These are phyloP conservation scores for Thozetella sp. DNA, from an alignment of 495 filamentous ascomycete species.

Conservation along the genomic window DNA sequence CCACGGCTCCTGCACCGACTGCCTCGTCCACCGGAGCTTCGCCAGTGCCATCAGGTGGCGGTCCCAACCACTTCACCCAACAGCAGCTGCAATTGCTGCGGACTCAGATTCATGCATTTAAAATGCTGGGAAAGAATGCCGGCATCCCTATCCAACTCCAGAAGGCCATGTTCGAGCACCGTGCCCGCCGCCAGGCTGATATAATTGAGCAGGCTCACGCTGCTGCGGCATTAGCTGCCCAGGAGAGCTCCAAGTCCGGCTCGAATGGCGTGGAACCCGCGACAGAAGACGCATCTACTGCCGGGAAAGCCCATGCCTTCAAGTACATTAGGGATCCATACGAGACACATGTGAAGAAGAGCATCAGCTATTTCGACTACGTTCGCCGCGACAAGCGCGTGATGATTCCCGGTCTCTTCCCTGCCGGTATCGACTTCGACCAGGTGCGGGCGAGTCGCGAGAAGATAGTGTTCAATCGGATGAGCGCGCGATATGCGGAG, in stretches of 20 bases:
- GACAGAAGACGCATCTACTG: conserved; percentile 23
- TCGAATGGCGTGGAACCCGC: conserved; percentile 23
- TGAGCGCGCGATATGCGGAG: conserved; percentile 78
- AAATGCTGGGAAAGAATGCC: conserved; percentile 76
- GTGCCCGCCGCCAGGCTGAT: conserved; percentile 64
- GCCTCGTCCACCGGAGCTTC: conserved; percentile 21
- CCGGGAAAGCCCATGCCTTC: conserved; percentile 34
- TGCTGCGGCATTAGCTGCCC: conserved; percentile 52
- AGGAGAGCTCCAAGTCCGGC: conserved; percentile 44
- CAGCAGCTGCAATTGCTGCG: conserved; percentile 72
- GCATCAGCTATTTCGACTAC: conserved; percentile 81
- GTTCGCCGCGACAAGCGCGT: conserved; percentile 67
- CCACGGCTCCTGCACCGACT: conserved; percentile 39
- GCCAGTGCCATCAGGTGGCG: conserved; percentile 11
- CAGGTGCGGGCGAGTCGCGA: conserved; percentile 83
- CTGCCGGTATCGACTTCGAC: conserved; percentile 83
- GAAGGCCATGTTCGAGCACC: conserved; percentile 73
- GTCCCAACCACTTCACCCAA: conserved; percentile 55
- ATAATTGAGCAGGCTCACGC: conserved; percentile 57
- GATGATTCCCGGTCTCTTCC: conserved; percentile 84
- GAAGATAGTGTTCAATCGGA: conserved; percentile 84
- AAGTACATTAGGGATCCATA: conserved; percentile 72
- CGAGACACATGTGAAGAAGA: conserved; percentile 48
- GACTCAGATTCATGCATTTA: conserved; percentile 82
- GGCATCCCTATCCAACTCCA: conserved; percentile 74